These are phyloP conservation scores for Blastobotrys raffinosifermentans DNA, from an alignment of 1,139 yeast species.

Conservation along the genomic window DNA sequence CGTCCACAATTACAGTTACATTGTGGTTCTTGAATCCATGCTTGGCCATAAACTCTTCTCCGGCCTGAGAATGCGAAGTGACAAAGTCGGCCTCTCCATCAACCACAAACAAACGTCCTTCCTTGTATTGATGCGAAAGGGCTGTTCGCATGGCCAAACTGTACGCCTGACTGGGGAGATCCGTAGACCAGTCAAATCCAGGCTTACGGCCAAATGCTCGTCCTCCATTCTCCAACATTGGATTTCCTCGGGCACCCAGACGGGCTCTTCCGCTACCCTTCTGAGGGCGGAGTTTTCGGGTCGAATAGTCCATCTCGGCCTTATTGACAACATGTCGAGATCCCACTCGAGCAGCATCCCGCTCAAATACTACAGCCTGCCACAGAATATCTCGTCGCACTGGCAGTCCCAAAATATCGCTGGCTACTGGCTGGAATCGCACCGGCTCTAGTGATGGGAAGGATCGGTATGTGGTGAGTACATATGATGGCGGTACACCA, in stretches of 20 bases:
- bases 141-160: slow-evolving; percentile 74
- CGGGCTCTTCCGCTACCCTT: slow-evolving; percentile 96
- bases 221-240: slow-evolving; percentile 84
- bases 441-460: slow-evolving; percentile 91
- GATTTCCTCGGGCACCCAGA: slow-evolving; percentile 93
- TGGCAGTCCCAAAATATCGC: slow-evolving; percentile 62
- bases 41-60: slow-evolving; percentile 51
- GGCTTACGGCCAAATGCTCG: slow-evolving; percentile 76
- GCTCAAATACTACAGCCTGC: slow-evolving; percentile 91
- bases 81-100: slow-evolving; percentile 55
- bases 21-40: slow-evolving; percentile 52
- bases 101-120: slow-evolving; percentile 63
- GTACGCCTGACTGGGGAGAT: slow-evolving; percentile 71
- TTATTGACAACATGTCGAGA: slow-evolving; percentile 82
- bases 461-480: slow-evolving; percentile 70
- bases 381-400: slow-evolving; percentile 86
- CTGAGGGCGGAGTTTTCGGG: slow-evolving; percentile 78
- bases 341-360: slow-evolving; percentile 85
- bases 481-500: slow-evolving; percentile 60
- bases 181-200: slow-evolving; percentile 86
- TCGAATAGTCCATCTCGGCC: slow-evolving; percentile 79
- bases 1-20: slow-evolving; percentile 61
- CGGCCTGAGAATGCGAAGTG: slow-evolving; percentile 45
- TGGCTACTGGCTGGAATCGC: slow-evolving; percentile 67
- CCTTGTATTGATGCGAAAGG: slow-evolving; percentile 68